Evolutionary conservation across 306 rosid genomes (phyloP).

Genomic region (Sindora glabra): DNA sequence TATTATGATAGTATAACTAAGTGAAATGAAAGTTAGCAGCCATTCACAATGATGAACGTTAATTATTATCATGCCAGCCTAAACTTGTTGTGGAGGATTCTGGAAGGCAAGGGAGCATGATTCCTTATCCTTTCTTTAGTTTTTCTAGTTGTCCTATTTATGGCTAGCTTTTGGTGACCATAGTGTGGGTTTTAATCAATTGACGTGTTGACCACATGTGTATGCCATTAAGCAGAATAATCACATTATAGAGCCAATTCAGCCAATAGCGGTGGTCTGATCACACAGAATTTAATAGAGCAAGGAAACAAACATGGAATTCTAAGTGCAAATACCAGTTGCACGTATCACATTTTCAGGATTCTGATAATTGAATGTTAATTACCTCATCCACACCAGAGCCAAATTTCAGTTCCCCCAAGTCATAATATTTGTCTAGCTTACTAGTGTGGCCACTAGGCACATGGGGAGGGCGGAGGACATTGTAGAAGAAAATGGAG

Average conservation of each 20-base stretch:
- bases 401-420: constrained; percentile 62
- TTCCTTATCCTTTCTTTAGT: not conserved
- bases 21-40: not conserved
- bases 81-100: not conserved
- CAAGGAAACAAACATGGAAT: constrained; percentile 1
- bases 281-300: not conserved
- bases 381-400: constrained; percentile 67
- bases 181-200: not conserved
- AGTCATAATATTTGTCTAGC: constrained; percentile 66
- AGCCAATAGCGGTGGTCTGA: not conserved
- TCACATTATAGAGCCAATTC: not conserved
- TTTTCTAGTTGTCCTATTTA: no score
- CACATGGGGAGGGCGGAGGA: constrained; percentile 71
- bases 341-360: not conserved
- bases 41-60: not conserved
- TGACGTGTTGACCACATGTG: not conserved
- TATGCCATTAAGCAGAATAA: not conserved
- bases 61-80: not conserved
- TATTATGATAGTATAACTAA: not conserved
- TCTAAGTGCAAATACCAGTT: not conserved
- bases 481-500: constrained; percentile 82
- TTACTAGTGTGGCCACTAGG: constrained; percentile 43
- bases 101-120: not conserved
- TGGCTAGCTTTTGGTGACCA: not conserved
- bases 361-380: not conserved